These are phyloP conservation scores for Apiospora hydei DNA, from an alignment of 2,329 filamentous ascomycete species.

Conservation along the genomic window DNA sequence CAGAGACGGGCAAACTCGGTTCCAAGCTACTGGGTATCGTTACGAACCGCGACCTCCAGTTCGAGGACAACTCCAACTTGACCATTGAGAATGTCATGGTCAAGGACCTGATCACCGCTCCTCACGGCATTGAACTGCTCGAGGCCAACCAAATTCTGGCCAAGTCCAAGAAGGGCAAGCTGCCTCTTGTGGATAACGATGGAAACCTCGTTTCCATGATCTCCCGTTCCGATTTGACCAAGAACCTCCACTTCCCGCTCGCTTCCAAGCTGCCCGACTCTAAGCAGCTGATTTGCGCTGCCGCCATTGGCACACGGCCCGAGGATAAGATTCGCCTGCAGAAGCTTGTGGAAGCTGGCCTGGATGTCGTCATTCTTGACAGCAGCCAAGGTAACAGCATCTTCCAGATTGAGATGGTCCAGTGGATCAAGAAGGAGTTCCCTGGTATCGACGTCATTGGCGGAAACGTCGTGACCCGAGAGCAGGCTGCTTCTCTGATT, in stretches of 20 bases:
- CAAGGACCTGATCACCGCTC: conserved; percentile 89
- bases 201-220: conserved; percentile 92
- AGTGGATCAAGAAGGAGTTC: conserved; percentile 89
- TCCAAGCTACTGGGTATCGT: conserved; percentile 98
- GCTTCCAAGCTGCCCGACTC: conserved; percentile 96
- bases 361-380: conserved; percentile 95
- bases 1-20: conserved; percentile 90
- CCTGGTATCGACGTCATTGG: conserved; percentile 92
- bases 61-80: conserved; percentile 77
- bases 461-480: conserved; percentile 97
- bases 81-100: conserved; percentile 93
- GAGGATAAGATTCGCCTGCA: conserved; percentile 88
- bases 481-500: conserved; percentile 92
- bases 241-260: conserved; percentile 96
- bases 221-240: conserved; percentile 94
- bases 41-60: conserved; percentile 97
- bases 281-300: conserved; percentile 96
- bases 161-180: conserved; percentile 97
- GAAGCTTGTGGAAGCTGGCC: conserved; percentile 90
- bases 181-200: conserved; percentile 85
- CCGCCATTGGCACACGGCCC: conserved; percentile 92
- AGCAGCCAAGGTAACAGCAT: conserved; percentile 98
- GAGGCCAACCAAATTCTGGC: conserved; percentile 95
- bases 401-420: conserved; percentile 98
- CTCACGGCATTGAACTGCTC: conserved; percentile 78